Evolutionary conservation across 148 eudicot genomes (phyloP), one percentile per base, ranked within the genome.

Genomic region (Spergularia marina): DNA sequence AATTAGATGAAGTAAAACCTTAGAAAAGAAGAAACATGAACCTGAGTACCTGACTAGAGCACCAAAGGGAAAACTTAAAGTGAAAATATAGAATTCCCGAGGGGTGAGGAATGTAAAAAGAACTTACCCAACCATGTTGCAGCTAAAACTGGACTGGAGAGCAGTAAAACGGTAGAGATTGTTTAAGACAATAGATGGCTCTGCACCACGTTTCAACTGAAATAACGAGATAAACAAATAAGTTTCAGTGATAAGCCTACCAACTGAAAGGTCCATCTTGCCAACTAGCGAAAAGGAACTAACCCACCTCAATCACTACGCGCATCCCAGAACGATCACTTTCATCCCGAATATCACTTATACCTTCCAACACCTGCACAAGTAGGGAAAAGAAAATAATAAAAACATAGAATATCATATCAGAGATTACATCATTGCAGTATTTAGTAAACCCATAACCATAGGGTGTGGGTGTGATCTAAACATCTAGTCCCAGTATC

Each of bases 291-390:
- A 6, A 67, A 53, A 17, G 62, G 5, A 63, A 61, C 59, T 1
- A 52, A 62, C 68, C 40, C 84, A 95, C 98, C 97, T 92, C 98
- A 80, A 95, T 92, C 66, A 95, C 98, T 61, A 95, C 63, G 36
- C 98, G 94, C 98, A 95, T 95, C 80, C 98, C 98, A 69, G 96
- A 76, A 79, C 98, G 94, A 83, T 95, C 98, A 87, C 98, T 95
- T 82, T 95, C 98, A 86, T 95, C 97, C 70, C 97, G 96, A 58
- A 95, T 90, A 78, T 95, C 98, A 78, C 98, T 95, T 68, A 95
- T 88, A 68, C 98, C 98, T 76, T 95, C 98, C 71, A 95, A 78
- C 76, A n/a, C 82, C 98, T 95, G 82, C 57, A 65, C n/a, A 49
- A 60, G 34, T 73, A 68, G 10, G 53, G 74, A 71, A 76, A 61